Base-by-base conservation (phyloP, 2,329 filamentous ascomycete genomes). In the Purpureocillium lavendulum region DNA sequence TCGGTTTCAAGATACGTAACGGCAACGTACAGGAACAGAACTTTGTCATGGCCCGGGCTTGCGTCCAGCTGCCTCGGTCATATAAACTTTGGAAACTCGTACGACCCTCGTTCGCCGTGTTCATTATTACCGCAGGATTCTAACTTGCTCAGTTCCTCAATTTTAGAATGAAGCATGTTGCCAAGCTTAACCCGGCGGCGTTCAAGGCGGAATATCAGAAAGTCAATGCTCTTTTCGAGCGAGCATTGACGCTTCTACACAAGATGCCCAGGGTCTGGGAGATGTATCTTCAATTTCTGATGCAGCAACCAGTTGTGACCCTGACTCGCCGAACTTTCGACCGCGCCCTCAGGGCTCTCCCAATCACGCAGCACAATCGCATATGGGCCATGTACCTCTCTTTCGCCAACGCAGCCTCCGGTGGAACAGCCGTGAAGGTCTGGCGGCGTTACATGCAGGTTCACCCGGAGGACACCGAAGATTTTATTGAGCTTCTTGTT, bases 201-300 rank as follows among this genome's bases (percentile, higher is more conserved):
- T 87, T 85, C 59, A 78, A 79, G 38, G 67, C 76, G 43, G 89
- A 98, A 56, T 97, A 84, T 64, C 76, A 81, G 56, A 98, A 97
- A 64, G 88, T 97, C 59, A 98, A 98, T 60, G 75, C 86, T 39
- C 77, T 97, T 31, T 98, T 95, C 59, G 92, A 98, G 66, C 78
- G 87, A 51, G 89, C 92, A 4, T 69, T 98, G 38, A 86, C 96
- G 42, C 73, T 98, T 31, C 75, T 98, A 45, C 96, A 98, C 67
- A 98, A 98, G 67, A 98, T 98, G 92, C 92, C 94, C 17, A 78
- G 80, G 49, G 92, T 98, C 57, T 98, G 92, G 94, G 89, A 96
- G 60, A 87, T 97, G 80, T 98, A 96, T 59, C 79, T 98, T 45
- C 76, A 76, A 36, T 97, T 98, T 57, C 71, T 98, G 42, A 79